Percentiles rank a stretch among this genome's conserved stretches.
Conservation (phyloP, 495 filamentous ascomycete species). For the Hypoxylon lienhwacheense region DNA sequence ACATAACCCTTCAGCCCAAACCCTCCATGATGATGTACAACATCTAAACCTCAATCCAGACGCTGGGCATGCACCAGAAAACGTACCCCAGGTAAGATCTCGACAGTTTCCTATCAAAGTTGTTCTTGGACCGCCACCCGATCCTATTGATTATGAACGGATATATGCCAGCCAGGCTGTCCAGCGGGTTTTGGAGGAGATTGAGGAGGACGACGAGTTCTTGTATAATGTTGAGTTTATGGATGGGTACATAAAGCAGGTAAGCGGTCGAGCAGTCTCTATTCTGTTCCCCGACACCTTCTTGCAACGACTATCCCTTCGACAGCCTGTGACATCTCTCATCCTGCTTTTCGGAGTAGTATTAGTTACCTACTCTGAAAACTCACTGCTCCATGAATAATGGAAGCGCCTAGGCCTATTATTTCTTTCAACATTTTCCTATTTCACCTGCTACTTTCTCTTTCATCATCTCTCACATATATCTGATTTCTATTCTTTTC, state of each 20-base stretch:
- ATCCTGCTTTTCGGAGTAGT: neutral
- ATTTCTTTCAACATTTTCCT: neutral
- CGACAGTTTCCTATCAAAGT: conserved; percentile 20
- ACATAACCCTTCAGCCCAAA: neutral
- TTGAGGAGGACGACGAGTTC: conserved; percentile 15
- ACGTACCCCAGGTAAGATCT: neutral
- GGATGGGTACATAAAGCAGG: conserved; percentile 33
- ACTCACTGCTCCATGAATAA: too few relatives aligned
- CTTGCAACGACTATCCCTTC: neutral
- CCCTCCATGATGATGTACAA: neutral
- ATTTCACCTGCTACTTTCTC: neutral
- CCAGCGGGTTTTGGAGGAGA: conserved; percentile 17
- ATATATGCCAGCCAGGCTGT: conserved; percentile 23
- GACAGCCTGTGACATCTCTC: neutral
- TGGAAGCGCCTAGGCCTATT: too few relatives aligned
- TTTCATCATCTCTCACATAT: neutral
- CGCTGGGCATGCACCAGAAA: neutral
- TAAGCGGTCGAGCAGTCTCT: conserved; percentile 23
- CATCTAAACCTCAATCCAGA: neutral
- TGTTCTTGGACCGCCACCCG: conserved; percentile 20
- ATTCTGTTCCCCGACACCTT: neutral
- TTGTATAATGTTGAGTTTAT: conserved; percentile 38
- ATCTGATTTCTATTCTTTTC: neutral
- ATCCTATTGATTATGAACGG: conserved; percentile 25
- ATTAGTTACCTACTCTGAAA: too few relatives aligned